phyloP scores from a whole-genome alignment of 116 monocot species.

The Papilionanthe hybrid region DNA sequence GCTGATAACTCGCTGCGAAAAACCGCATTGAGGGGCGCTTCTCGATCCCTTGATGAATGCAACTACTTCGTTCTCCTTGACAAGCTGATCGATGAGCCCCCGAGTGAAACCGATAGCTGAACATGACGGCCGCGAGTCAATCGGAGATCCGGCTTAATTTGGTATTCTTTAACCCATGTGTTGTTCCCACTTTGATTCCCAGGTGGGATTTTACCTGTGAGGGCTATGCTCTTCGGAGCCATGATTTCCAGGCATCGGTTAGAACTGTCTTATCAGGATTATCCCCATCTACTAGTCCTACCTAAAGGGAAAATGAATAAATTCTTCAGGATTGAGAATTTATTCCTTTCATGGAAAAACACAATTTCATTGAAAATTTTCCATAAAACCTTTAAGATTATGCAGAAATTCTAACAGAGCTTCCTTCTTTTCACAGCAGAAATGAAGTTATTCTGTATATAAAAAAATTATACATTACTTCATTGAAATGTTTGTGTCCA shows the following conservation, averaged over 20 bases:
- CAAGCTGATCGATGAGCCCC: slow-evolving; percentile 70
- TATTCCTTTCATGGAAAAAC: no score
- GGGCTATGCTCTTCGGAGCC: slow-evolving; percentile 90
- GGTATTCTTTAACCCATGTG: slow-evolving; percentile 44
- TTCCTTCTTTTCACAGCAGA: no score
- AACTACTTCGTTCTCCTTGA: slow-evolving; percentile 85
- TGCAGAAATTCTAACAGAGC: no score
- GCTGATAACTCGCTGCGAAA: slow-evolving; percentile 84
- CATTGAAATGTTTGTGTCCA: no score
- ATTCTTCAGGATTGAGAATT: not conserved
- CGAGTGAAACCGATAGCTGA: slow-evolving; percentile 71
- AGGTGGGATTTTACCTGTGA: slow-evolving; percentile 66
- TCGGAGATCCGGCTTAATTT: slow-evolving; percentile 59
- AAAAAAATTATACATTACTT: no score
- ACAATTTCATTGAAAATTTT: no score
- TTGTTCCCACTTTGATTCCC: slow-evolving; percentile 75
- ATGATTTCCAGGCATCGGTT: slow-evolving; percentile 87
- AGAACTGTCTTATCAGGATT: slow-evolving; percentile 52
- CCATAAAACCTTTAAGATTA: no score
- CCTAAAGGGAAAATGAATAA: slow-evolving; percentile 23
- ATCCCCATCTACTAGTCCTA: slow-evolving; percentile 50
- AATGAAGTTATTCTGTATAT: no score
- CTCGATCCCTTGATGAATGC: slow-evolving; percentile 98
- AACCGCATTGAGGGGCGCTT: slow-evolving; percentile 81
- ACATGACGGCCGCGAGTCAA: slow-evolving; percentile 83